Evolutionary conservation across 2,329 filamentous ascomycete genomes (phyloP).

Genomic region (Septoria linicola): DNA sequence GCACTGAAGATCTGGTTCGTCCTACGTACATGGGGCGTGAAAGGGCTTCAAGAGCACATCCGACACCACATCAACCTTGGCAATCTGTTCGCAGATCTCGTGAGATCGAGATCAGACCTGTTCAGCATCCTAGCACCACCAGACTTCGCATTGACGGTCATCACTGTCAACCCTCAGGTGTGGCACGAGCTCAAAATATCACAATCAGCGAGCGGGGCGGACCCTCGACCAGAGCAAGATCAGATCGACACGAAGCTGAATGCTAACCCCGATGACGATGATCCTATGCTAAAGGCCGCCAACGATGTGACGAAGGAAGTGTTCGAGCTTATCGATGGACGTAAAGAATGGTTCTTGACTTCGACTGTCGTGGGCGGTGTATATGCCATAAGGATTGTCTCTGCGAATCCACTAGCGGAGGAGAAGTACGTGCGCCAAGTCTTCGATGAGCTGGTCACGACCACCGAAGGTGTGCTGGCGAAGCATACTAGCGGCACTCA

Average conservation of each 20-base stretch:
- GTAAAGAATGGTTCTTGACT: slow-evolving; percentile 80
- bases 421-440: slow-evolving; percentile 70
- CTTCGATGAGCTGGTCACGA: slow-evolving; percentile 70
- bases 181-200: slow-evolving; percentile 31
- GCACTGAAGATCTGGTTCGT: slow-evolving; percentile 96
- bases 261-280: slow-evolving; percentile 29
- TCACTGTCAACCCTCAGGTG: slow-evolving; percentile 58
- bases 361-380: slow-evolving; percentile 69
- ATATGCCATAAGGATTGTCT: slow-evolving; percentile 79
- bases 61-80: slow-evolving; percentile 66
- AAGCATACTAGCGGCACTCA: too few relatives aligned
- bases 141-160: slow-evolving; percentile 74
- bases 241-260: slow-evolving; percentile 23
- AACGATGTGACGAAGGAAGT: slow-evolving; percentile 71
- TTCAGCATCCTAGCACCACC: slow-evolving; percentile 75
- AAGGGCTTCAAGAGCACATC: slow-evolving; percentile 72
- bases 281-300: slow-evolving; percentile 52
- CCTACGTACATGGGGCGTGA: slow-evolving; percentile 74
- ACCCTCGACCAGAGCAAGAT: slow-evolving; percentile 35
- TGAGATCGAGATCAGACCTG: slow-evolving; percentile 62
- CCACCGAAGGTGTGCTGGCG: slow-evolving; percentile 57
- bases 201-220: slow-evolving; percentile 32
- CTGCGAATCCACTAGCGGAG: slow-evolving; percentile 67
- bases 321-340: slow-evolving; percentile 70
- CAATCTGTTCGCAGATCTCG: slow-evolving; percentile 64